Conservation (phyloP, 2,329 filamentous ascomycete genomes). For the Bipolaris cookei region DNA sequence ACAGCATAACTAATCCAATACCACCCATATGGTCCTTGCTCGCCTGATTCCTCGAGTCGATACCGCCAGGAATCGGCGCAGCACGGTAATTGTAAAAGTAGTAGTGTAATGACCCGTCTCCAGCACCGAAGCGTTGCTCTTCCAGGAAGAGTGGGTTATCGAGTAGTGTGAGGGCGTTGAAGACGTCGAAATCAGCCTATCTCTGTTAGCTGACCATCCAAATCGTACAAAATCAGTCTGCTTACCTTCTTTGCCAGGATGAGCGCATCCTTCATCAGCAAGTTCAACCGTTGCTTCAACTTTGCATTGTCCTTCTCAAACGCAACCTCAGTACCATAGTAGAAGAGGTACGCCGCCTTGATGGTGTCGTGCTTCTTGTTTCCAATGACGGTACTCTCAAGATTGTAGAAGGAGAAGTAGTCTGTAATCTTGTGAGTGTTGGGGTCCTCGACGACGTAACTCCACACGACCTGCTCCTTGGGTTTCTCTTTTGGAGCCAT, state of each 20-base stretch:
- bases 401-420: constrained; percentile 95
- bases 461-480: constrained; percentile 82
- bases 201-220: neutral
- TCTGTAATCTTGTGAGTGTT: constrained; percentile 84
- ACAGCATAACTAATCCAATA: constrained; percentile 86
- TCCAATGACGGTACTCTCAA: constrained; percentile 90
- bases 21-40: constrained; percentile 82
- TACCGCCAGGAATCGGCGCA: constrained; percentile 81
- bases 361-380: constrained; percentile 78
- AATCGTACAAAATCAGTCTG: neutral
- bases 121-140: constrained; percentile 91
- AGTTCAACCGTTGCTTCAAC: constrained; percentile 80
- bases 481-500: constrained; percentile 68
- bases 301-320: constrained; percentile 64
- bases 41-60: constrained; percentile 77
- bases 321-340: constrained; percentile 87
- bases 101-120: constrained; percentile 94
- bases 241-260: constrained; percentile 80
- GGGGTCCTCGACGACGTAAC: constrained; percentile 81
- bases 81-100: constrained; percentile 98
- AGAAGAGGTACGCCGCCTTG: constrained; percentile 93
- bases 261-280: constrained; percentile 81
- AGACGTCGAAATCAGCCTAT: constrained; percentile 84
- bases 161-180: constrained; percentile 91
- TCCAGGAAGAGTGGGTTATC: constrained; percentile 94